phyloP scores from a whole-genome alignment of 495 filamentous ascomycete genomes.

The Aspergillus ellipticus region DNA sequence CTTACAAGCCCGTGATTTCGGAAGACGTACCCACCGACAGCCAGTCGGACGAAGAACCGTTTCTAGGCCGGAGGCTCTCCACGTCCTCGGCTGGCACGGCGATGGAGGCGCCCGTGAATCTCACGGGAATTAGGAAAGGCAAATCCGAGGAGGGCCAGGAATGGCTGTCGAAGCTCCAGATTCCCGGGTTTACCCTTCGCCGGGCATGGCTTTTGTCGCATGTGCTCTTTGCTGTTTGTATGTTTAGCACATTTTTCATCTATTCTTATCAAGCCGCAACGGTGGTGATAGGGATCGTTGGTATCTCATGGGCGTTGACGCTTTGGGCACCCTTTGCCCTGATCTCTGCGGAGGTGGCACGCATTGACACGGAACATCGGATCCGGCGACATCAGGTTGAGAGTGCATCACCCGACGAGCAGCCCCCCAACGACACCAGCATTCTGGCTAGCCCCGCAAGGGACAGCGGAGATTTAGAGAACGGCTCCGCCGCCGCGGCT shows the following conservation, averaged over 20 bases:
- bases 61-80: slow-evolving; percentile 24
- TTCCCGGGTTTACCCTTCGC: slow-evolving; percentile 77
- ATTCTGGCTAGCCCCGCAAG: not conserved
- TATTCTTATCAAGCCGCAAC: slow-evolving; percentile 62
- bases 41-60: slow-evolving; percentile 20
- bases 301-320: slow-evolving; percentile 84
- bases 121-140: slow-evolving; percentile 1
- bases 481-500: slow-evolving; percentile 14
- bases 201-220: slow-evolving; percentile 82
- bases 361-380: slow-evolving; percentile 67
- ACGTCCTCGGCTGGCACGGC: slow-evolving; percentile 26
- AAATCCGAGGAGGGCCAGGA: slow-evolving; percentile 16
- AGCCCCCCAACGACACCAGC: not conserved
- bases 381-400: slow-evolving; percentile 39
- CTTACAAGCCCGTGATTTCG: slow-evolving; percentile 43
- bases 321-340: slow-evolving; percentile 92
- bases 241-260: slow-evolving; percentile 79
- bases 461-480: slow-evolving; percentile 25
- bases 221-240: slow-evolving; percentile 70
- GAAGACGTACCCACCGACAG: slow-evolving; percentile 3
- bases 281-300: slow-evolving; percentile 70
- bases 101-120: slow-evolving; percentile 28
- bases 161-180: slow-evolving; percentile 57
- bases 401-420: slow-evolving; percentile 5
- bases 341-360: slow-evolving; percentile 80